Evolutionary conservation across 257 asterid species (phyloP).

Genomic region (Pogostemon cablin): DNA sequence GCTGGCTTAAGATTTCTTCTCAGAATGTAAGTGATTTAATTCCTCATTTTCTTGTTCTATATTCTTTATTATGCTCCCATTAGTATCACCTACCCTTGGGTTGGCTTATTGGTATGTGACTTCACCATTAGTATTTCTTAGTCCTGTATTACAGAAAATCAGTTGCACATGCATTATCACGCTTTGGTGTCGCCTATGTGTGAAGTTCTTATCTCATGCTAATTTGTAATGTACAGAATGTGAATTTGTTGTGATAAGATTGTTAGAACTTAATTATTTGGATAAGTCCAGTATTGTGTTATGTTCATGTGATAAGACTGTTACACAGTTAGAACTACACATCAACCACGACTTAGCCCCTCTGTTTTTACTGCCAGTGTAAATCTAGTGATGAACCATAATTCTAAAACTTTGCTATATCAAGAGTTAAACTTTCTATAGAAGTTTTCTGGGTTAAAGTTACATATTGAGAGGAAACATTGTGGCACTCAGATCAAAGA

Average conservation of each 20-base stretch:
- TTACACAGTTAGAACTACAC: neutral
- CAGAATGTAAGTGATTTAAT: slow-evolving; percentile 41
- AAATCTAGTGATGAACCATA: neutral
- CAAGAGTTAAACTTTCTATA: neutral
- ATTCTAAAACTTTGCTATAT: neutral
- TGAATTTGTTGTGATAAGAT: neutral
- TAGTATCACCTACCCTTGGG: neutral
- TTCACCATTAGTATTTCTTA: neutral
- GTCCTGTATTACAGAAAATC: neutral
- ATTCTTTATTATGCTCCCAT: neutral
- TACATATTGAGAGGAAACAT: neutral
- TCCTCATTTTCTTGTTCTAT: neutral
- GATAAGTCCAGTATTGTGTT: neutral
- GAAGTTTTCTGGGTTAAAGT: neutral
- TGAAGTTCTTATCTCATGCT: neutral
- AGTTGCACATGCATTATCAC: neutral
- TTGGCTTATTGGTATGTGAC: neutral
- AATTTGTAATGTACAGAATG: too few relatives aligned
- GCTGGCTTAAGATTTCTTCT: slow-evolving; percentile 59
- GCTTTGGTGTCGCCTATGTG: neutral
- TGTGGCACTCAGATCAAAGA: neutral
- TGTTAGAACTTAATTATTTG: neutral
- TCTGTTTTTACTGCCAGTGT: neutral
- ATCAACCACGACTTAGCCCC: neutral
- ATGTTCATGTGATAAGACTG: neutral